Percentiles rank a stretch among this genome's conserved stretches.
Evolutionary conservation across 176 grass and related monocot genomes (phyloP).

Genomic region (Guadua angustifolia): DNA sequence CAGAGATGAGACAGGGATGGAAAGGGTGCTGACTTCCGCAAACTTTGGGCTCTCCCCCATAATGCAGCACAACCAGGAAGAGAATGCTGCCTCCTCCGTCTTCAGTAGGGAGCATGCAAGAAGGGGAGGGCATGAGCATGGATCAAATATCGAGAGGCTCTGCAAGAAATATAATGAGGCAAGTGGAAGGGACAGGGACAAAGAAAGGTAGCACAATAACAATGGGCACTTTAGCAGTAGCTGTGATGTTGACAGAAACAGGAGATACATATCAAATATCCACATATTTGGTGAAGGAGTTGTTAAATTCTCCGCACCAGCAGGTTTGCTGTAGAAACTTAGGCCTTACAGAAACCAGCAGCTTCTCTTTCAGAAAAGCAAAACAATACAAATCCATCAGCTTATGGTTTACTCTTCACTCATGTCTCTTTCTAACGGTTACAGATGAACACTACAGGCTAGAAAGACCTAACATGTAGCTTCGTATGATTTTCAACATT

Average conservation of each 20-base stretch:
- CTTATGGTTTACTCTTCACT: neutral
- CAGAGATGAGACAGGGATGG: neutral
- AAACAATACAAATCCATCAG: neutral
- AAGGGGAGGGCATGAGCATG: slow-evolving; percentile 29
- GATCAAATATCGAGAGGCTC: slow-evolving; percentile 5
- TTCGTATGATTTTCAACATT: neutral
- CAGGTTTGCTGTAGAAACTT: neutral
- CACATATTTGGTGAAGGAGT: slow-evolving; percentile 7
- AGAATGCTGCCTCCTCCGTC: neutral
- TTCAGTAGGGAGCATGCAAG: slow-evolving; percentile 25
- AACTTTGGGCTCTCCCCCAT: slow-evolving; percentile 46
- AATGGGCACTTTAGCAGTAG: slow-evolving; percentile 23
- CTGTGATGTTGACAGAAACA: slow-evolving; percentile 40
- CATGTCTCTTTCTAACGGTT: neutral
- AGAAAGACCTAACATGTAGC: neutral
- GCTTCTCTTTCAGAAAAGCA: neutral
- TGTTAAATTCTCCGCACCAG: slow-evolving; percentile 14
- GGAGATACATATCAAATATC: slow-evolving; percentile 26
- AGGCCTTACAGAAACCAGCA: neutral
- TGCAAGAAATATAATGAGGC: slow-evolving; percentile 55
- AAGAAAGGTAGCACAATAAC: neutral
- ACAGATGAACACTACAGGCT: neutral
- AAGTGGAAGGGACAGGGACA: slow-evolving; percentile 35
- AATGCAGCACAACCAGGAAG: neutral
- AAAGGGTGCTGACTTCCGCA: slow-evolving; percentile 50